Evolutionary conservation across 108 stramenopile genomes (phyloP), one percentile per base, ranked within the genome.

Genomic region (Cyclotella atomus): DNA sequence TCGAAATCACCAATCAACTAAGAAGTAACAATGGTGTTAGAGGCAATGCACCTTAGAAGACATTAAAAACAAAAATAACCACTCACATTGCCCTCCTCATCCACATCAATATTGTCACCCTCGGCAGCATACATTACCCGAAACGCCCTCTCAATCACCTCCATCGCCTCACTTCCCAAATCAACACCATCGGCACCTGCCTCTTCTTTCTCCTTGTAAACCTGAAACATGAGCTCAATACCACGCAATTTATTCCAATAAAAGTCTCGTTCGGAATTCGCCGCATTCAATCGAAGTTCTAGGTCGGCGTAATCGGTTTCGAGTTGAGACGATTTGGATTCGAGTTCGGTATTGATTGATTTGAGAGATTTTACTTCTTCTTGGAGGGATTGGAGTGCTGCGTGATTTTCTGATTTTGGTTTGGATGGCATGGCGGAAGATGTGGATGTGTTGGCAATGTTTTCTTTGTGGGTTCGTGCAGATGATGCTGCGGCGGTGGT

Each of bases 231-330:
- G 27, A 95, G 77, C 77, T 98, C 98, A 44, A 99, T 84, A 28
- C 91, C 95, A 33, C 97, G 76, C 25, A 99, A 83, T 76, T 99
- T 99, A 24, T 95, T 88, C 73, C 98, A 98, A 79, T 99, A 99
- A 71, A 99, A 99, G 68, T 99, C 96, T 32, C 92, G 75, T 68
- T 95, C 97, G 61, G 91, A 53, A 3, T 86, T 91, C 24, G 73
- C 68, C 14, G 94, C 60, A 15, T 85, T 71, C 38, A 80, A n/a
- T n/a, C n/a, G n/a, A n/a, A n/a, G n/a, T n/a, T n/a, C n/a, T n/a
- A n/a, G n/a, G n/a, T n/a, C n/a, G n/a, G n/a, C n/a, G n/a, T n/a
- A n/a, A n/a, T n/a, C n/a, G n/a, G n/a, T n/a, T 62, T 92, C 83
- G 0, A 86, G 45, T 60, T 88, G 90, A n/a, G 79, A 65, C 1